These are phyloP conservation scores for Coccomyxa subellipsoidea DNA, from an alignment of 163 green algal genomes.

Conservation along the genomic window DNA sequence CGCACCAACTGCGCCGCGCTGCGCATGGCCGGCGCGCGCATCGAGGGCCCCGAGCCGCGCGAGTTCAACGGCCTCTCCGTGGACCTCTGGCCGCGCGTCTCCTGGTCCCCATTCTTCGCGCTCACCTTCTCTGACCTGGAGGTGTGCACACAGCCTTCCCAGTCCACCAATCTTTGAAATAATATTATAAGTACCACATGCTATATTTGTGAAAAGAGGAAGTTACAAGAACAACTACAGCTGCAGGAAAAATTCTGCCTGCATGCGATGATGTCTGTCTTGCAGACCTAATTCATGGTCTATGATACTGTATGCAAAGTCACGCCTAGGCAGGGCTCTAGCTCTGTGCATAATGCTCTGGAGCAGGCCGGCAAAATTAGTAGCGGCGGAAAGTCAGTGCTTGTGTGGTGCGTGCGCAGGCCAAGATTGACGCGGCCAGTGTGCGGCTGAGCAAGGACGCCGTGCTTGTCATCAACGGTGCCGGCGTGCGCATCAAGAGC, in stretches of 20 bases:
- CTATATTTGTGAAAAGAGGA: too few relatives aligned
- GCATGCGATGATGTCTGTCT: too few relatives aligned
- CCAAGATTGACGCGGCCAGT: constrained; percentile 35
- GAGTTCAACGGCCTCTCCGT: constrained; percentile 84
- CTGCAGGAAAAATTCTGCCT: too few relatives aligned
- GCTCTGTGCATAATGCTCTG: too few relatives aligned
- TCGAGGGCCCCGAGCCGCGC: constrained; percentile 45
- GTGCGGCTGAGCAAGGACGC: constrained; percentile 42
- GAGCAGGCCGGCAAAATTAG: background rate
- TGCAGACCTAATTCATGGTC: too few relatives aligned
- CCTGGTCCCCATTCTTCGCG: constrained; percentile 75
- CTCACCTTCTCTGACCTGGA: constrained; percentile 68
- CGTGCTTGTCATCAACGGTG: constrained; percentile 69
- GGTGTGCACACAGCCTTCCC: constrained; percentile 22
- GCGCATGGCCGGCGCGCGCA: constrained; percentile 45
- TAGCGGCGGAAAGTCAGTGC: too few relatives aligned
- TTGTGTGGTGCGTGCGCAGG: constrained; percentile 12
- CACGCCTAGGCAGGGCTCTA: too few relatives aligned
- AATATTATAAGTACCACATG: too few relatives aligned
- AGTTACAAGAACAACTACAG: too few relatives aligned
- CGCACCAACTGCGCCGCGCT: constrained; percentile 38
- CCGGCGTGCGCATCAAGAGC: constrained; percentile 48
- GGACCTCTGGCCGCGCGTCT: constrained; percentile 74
- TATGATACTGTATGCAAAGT: too few relatives aligned
- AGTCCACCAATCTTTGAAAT: too few relatives aligned